These are phyloP conservation scores for Withania somnifera DNA, from an alignment of 305 asterid species.

Conservation along the genomic window DNA sequence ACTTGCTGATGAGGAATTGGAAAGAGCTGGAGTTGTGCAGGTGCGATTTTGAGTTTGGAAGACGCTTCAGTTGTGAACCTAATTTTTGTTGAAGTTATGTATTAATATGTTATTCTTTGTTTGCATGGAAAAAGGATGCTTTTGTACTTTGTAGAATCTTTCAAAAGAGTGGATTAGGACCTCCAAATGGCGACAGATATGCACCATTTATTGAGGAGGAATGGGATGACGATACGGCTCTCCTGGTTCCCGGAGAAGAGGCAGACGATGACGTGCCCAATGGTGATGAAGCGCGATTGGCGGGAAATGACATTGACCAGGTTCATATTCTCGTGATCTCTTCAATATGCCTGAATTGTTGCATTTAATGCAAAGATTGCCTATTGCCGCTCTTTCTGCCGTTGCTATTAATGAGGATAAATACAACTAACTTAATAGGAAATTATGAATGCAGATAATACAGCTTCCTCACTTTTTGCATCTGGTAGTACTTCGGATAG, in stretches of 20 bases:
- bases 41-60: conserved; percentile 11
- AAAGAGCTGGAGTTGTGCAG: conserved; percentile 47
- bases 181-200: conserved; percentile 61
- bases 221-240: conserved; percentile 46
- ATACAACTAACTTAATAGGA: neutral
- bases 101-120: no score
- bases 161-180: conserved; percentile 64
- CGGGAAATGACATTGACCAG: conserved; percentile 32
- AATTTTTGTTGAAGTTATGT: no score
- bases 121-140: conserved; percentile 44
- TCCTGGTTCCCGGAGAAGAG: conserved; percentile 54
- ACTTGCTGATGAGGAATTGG: conserved; percentile 48
- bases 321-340: conserved; percentile 8
- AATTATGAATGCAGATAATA: neutral
- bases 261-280: conserved; percentile 25
- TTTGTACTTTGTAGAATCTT: conserved; percentile 71
- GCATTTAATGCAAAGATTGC: neutral
- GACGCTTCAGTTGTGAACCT: no score
- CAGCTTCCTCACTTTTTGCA: neutral
- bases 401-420: neutral
- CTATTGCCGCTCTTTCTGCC: neutral
- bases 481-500: neutral
- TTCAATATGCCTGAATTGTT: neutral
- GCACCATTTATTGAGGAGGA: conserved; percentile 70
- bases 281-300: conserved; percentile 21